A percentile compares a stretch with the other conserved stretches of the same genome.
Evolutionary conservation across 2,329 filamentous ascomycete genomes (phyloP).

Genomic region (Claviceps pusilla): DNA sequence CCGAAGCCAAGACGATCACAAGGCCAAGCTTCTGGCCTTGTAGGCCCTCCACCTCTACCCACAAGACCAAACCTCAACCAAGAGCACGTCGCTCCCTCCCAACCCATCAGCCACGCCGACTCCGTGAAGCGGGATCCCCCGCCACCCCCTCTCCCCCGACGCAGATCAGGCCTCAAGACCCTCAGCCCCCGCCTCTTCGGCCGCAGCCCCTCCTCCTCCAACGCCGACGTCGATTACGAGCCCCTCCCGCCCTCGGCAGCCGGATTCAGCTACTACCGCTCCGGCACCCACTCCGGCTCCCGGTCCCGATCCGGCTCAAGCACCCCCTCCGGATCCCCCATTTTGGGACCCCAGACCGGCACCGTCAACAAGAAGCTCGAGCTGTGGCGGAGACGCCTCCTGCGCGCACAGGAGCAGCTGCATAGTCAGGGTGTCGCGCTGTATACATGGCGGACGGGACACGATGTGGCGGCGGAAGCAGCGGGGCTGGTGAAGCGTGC

Average conservation of each 20-base stretch:
- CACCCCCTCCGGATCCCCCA: slow-evolving; percentile 22
- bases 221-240: slow-evolving; percentile 28
- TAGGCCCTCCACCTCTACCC: slow-evolving; percentile 18
- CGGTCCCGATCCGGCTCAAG: slow-evolving; percentile 10
- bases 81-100: no score
- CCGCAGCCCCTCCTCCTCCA: slow-evolving; percentile 18
- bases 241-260: slow-evolving; percentile 20
- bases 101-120: not conserved
- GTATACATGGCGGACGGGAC: slow-evolving; percentile 58
- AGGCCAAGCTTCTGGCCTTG: slow-evolving; percentile 5
- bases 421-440: slow-evolving; percentile 51
- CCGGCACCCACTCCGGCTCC: slow-evolving; percentile 12
- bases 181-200: slow-evolving; percentile 17
- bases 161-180: slow-evolving; percentile 24
- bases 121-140: slow-evolving; percentile 13
- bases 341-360: slow-evolving; percentile 15
- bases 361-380: slow-evolving; percentile 52
- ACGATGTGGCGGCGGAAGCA: slow-evolving; percentile 54
- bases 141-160: slow-evolving; percentile 33
- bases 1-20: slow-evolving; percentile 23
- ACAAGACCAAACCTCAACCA: no score
- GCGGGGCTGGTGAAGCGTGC: slow-evolving; percentile 46
- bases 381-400: slow-evolving; percentile 55
- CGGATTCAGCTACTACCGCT: slow-evolving; percentile 11
- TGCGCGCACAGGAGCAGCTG: slow-evolving; percentile 47